A percentile compares a stretch with the other conserved stretches of the same genome.
phyloP scores from a whole-genome alignment of 2,329 filamentous ascomycete species.

The Tolypocladium ovalisporum region DNA sequence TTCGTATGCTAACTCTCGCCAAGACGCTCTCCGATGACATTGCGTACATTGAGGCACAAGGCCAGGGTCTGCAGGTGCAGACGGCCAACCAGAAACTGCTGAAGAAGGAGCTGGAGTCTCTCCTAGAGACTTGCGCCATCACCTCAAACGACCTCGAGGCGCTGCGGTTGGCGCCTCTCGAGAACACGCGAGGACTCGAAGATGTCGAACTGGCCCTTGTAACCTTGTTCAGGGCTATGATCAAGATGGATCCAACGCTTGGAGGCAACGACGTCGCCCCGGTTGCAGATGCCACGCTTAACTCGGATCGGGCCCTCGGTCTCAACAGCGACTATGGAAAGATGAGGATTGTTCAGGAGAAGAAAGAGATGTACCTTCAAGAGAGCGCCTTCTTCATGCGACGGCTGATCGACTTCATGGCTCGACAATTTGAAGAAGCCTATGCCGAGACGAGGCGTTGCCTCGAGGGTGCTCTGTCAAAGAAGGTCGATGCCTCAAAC shows the following conservation, averaged over 20 bases:
- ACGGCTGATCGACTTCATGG: slow-evolving; percentile 72
- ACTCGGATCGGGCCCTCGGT: slow-evolving; percentile 30
- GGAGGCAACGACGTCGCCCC: slow-evolving; percentile 39
- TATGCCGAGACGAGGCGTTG: slow-evolving; percentile 58
- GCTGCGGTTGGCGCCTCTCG: slow-evolving; percentile 62
- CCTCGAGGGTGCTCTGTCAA: slow-evolving; percentile 47
- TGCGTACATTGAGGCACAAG: slow-evolving; percentile 93
- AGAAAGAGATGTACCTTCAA: slow-evolving; percentile 76
- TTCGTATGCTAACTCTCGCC: not conserved
- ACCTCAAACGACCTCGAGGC: slow-evolving; percentile 63
- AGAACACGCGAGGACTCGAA: slow-evolving; percentile 57
- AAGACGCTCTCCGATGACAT: slow-evolving; percentile 93
- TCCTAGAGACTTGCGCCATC: slow-evolving; percentile 88
- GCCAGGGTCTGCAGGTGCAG: slow-evolving; percentile 92
- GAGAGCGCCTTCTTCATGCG: slow-evolving; percentile 70
- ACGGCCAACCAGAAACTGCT: slow-evolving; percentile 93
- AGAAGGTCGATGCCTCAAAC: slow-evolving; percentile 59
- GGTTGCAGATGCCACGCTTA: slow-evolving; percentile 35
- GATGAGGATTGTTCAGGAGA: slow-evolving; percentile 91
- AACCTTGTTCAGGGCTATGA: slow-evolving; percentile 81
- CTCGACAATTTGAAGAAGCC: slow-evolving; percentile 66
- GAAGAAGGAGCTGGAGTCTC: slow-evolving; percentile 75
- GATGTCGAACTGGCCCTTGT: slow-evolving; percentile 70
- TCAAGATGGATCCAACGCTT: slow-evolving; percentile 80
- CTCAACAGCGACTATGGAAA: slow-evolving; percentile 69